Conservation (phyloP, 352 stramenopile genomes). For the Pythium oligandrum region DNA sequence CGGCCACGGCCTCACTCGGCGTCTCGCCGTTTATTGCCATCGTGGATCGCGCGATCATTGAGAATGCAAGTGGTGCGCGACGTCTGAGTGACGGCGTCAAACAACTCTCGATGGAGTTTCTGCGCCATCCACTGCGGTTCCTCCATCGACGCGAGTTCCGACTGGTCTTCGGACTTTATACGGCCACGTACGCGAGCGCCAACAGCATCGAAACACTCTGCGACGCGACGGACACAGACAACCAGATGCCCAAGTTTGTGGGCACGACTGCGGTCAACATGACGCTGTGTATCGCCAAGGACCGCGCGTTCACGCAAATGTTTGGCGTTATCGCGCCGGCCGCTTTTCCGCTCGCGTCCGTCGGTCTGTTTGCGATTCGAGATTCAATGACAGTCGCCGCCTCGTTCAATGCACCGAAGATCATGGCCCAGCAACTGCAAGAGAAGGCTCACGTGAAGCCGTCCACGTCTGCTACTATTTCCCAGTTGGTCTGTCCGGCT, state of each 20-base stretch:
- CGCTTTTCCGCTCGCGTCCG: conserved; percentile 71
- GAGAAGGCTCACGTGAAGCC: conserved; percentile 40
- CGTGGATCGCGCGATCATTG: conserved; percentile 87
- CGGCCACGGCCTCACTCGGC: conserved; percentile 56
- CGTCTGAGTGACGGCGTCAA: conserved; percentile 59
- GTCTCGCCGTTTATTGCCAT: conserved; percentile 88
- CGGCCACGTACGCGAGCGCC: conserved; percentile 83
- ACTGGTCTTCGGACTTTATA: conserved; percentile 89
- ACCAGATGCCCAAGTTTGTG: conserved; percentile 86
- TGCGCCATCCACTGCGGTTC: conserved; percentile 74
- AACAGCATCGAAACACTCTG: conserved; percentile 86
- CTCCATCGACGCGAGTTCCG: conserved; percentile 84
- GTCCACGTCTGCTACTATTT: conserved; percentile 43
- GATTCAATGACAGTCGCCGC: conserved; percentile 84
- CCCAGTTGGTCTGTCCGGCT: conserved; percentile 80
- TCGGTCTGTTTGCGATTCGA: conserved; percentile 83
- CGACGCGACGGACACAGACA: conserved; percentile 67
- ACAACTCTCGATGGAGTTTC: conserved; percentile 51
- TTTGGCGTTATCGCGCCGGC: conserved; percentile 81
- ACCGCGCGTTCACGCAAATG: conserved; percentile 89
- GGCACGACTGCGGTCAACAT: conserved; percentile 89
- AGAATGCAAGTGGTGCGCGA: conserved; percentile 79
- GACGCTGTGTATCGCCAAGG: conserved; percentile 88
- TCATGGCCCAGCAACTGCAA: conserved; percentile 62
- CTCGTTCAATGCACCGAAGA: conserved; percentile 84